phyloP scores from a whole-genome alignment of 495 filamentous ascomycete species.

The Evernia prunastri region DNA sequence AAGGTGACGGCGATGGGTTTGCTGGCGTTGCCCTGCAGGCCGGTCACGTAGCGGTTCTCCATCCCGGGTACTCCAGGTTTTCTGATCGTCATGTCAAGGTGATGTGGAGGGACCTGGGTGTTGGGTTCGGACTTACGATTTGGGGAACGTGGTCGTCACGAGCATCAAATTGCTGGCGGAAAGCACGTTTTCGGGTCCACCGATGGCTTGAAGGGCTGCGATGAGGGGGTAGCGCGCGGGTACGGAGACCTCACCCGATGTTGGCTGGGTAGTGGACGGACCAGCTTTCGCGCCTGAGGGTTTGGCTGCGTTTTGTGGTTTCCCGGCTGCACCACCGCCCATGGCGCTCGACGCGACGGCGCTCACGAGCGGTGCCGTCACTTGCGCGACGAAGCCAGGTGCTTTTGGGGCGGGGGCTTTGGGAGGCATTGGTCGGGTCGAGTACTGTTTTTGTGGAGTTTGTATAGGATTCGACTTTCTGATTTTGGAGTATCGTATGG shows the following conservation, averaged over 20 bases:
- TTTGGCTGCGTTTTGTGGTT: not conserved
- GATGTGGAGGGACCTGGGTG: too few relatives aligned
- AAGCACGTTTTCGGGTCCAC: conserved; percentile 4
- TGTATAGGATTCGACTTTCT: too few relatives aligned
- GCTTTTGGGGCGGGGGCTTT: not conserved
- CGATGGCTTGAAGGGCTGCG: conserved; percentile 12
- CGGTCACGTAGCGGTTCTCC: conserved; percentile 18
- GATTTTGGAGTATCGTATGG: not conserved
- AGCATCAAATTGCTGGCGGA: conserved; percentile 9
- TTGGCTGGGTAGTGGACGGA: not conserved
- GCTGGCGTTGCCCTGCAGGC: conserved; percentile 12
- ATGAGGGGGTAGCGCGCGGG: conserved; percentile 9
- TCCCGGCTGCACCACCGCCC: not conserved
- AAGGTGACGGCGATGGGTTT: not conserved
- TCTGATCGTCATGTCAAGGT: not conserved
- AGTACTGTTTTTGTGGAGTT: not conserved
- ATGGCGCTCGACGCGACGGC: not conserved
- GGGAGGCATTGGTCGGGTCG: not conserved
- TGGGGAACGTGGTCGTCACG: conserved; percentile 15
- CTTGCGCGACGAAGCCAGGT: not conserved
- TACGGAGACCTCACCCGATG: conserved; percentile 7
- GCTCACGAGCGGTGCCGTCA: not conserved
- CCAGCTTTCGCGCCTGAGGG: not conserved
- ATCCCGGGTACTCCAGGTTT: not conserved
- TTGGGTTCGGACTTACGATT: not conserved